Evolutionary conservation across 108 stramenopile species (phyloP).

Genomic region (Fragilaria crotonensis): DNA sequence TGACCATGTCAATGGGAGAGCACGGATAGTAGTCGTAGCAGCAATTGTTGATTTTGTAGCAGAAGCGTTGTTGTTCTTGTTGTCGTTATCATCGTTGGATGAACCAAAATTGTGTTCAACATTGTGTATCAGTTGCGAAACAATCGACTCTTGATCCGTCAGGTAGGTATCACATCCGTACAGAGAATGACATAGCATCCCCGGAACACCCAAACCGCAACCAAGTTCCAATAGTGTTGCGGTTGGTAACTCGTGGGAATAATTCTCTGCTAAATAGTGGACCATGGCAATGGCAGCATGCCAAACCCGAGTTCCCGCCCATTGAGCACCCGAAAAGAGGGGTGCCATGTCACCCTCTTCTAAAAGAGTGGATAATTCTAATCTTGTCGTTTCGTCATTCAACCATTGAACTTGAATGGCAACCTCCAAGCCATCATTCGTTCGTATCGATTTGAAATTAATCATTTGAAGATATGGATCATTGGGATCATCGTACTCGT

Average conservation of each 20-base stretch:
- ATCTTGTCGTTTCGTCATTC: background rate
- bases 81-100: slow-evolving; percentile 3
- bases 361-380: slow-evolving; percentile 51
- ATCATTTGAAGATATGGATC: slow-evolving; percentile 1
- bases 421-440: slow-evolving; percentile 1
- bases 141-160: slow-evolving; percentile 60
- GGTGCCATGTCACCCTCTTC: slow-evolving; percentile 60
- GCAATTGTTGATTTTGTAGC: slow-evolving; percentile 12
- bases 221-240: slow-evolving; percentile 62
- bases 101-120: slow-evolving; percentile 33
- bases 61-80: slow-evolving; percentile 10
- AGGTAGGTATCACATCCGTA: slow-evolving; percentile 38
- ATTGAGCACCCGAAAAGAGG: slow-evolving; percentile 74
- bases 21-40: slow-evolving; percentile 10
- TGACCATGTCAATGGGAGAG: no score
- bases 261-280: slow-evolving; percentile 33
- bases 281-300: slow-evolving; percentile 59
- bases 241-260: slow-evolving; percentile 4
- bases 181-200: slow-evolving; percentile 54
- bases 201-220: slow-evolving; percentile 78
- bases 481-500: background rate
- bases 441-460: slow-evolving; percentile 7
- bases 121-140: slow-evolving; percentile 57
- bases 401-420: slow-evolving; percentile 1
- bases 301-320: slow-evolving; percentile 86